phyloP scores from a whole-genome alignment of 805 yeast genomes.

The Pichia manshurica region DNA sequence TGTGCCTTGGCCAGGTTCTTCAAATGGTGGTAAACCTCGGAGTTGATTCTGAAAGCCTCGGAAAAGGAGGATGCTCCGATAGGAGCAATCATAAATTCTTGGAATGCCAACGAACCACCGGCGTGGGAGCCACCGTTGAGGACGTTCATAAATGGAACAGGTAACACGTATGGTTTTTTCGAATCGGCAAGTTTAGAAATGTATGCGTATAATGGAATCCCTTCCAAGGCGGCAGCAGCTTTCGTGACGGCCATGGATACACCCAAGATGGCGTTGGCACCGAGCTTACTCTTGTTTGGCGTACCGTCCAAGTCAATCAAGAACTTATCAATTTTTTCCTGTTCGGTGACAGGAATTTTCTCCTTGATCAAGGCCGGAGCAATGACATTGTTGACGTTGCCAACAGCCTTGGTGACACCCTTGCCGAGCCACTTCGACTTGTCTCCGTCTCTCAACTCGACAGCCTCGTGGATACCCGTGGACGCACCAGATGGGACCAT shows the following conservation, averaged over 20 bases:
- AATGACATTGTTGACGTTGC: conserved; percentile 89
- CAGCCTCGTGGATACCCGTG: conserved; percentile 98
- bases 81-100: conserved; percentile 99
- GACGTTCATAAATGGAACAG: conserved; percentile 99
- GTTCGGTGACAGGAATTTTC: conserved; percentile 78
- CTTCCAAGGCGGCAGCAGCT: conserved; percentile 97
- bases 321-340: conserved; percentile 81
- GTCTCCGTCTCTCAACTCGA: conserved; percentile 98
- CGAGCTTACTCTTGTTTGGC: conserved; percentile 92
- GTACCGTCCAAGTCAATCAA: conserved; percentile 88
- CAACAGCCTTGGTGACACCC: conserved; percentile 96
- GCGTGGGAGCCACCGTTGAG: conserved; percentile 99
- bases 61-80: conserved; percentile 83
- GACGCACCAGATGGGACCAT: conserved; percentile 99
- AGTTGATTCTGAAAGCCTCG: conserved; percentile 94
- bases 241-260: conserved; percentile 95
- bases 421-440: conserved; percentile 97
- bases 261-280: conserved; percentile 98
- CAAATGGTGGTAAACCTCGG: conserved; percentile 97
- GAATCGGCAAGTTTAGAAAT: conserved; percentile 75
- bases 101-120: conserved; percentile 98
- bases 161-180: conserved; percentile 82
- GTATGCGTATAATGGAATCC: conserved; percentile 89
- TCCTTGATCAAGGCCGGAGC: conserved; percentile 90
- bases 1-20: conserved; percentile 88